Conservation (phyloP, 225 moss, liverwort and hornwort genomes). For the Antitrichia curtipendula region DNA sequence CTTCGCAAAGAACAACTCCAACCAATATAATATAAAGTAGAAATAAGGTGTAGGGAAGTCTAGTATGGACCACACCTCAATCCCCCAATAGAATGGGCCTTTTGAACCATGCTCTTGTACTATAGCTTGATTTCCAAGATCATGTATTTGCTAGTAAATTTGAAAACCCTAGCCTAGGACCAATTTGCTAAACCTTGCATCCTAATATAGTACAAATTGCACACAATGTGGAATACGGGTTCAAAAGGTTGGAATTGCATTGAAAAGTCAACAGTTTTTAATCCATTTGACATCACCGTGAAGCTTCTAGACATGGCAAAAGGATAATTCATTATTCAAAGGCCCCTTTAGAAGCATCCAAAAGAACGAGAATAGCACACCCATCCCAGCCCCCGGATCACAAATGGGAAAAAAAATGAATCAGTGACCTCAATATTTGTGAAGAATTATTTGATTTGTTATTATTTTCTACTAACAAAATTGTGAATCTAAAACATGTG, state of each 20-base stretch:
- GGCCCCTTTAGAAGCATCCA: background rate
- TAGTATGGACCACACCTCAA: too few relatives aligned
- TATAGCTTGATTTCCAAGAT: rapidly evolving
- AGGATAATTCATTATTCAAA: background rate
- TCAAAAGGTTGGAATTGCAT: background rate
- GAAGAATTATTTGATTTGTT: background rate
- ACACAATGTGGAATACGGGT: background rate
- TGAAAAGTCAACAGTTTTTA: background rate
- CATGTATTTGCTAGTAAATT: too few relatives aligned
- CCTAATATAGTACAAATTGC: background rate
- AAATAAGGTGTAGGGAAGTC: background rate
- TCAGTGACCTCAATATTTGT: background rate
- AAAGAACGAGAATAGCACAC: background rate
- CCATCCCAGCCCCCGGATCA: too few relatives aligned
- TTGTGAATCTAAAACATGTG: background rate
- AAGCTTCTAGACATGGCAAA: background rate
- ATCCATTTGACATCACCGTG: too few relatives aligned
- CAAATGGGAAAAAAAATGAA: too few relatives aligned
- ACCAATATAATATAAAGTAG: background rate
- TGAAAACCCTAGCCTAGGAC: rapidly evolving
- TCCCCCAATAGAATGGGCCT: too few relatives aligned
- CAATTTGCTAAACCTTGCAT: background rate
- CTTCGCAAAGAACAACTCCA: background rate
- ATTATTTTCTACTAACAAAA: background rate
- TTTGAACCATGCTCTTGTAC: rapidly evolving